Conservation (phyloP, 108 stramenopile genomes). For the Discostella pseudostelligera region DNA sequence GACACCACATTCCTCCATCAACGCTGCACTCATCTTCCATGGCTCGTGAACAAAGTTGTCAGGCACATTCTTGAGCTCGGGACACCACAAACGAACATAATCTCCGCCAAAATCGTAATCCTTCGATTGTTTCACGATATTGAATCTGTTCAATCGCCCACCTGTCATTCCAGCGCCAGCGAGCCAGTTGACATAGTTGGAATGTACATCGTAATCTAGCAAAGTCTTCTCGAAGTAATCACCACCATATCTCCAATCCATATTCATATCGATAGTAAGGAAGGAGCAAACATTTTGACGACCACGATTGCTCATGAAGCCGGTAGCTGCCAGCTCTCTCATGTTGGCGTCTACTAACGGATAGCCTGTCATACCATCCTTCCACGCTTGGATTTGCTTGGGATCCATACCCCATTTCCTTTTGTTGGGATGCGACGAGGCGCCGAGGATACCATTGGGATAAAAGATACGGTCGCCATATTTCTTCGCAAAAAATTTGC, state of each 20-base stretch:
- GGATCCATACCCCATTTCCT: conserved; percentile 64
- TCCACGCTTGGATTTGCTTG: conserved; percentile 66
- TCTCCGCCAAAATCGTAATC: conserved; percentile 95
- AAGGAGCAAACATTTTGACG: conserved; percentile 95
- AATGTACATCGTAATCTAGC: conserved; percentile 93
- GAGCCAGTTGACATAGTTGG: conserved; percentile 97
- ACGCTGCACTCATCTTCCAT: conserved; percentile 85
- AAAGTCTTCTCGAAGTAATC: conserved; percentile 90
- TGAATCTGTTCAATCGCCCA: conserved; percentile 91
- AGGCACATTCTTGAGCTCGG: conserved; percentile 85
- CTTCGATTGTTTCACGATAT: conserved; percentile 93
- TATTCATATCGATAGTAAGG: conserved; percentile 88
- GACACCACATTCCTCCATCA: conserved; percentile 72
- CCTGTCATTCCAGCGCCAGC: conserved; percentile 83
- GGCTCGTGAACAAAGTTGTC: conserved; percentile 78
- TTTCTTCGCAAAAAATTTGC: conserved; percentile 89
- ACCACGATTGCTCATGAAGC: conserved; percentile 97
- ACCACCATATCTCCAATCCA: conserved; percentile 96
- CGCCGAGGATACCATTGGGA: conserved; percentile 66
- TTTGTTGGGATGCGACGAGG: conserved; percentile 11
- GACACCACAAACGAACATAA: conserved; percentile 94
- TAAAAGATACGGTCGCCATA: conserved; percentile 86
- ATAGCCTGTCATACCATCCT: conserved; percentile 85
- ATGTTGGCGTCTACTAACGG: conserved; percentile 98
- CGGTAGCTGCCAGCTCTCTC: conserved; percentile 93